Conservation (phyloP, 305 asterid species). For the Lippia alba region DNA sequence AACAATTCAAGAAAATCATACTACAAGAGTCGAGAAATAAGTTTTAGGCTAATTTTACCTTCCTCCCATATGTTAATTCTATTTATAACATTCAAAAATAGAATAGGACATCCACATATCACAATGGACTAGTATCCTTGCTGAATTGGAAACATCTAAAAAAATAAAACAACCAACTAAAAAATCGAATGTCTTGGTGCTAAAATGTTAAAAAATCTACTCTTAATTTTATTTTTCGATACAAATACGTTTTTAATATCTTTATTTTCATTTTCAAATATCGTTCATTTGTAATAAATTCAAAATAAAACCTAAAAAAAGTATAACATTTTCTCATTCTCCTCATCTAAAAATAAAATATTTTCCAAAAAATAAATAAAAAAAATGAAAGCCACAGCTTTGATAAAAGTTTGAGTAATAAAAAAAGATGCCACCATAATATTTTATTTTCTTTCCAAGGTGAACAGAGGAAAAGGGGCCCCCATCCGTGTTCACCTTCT, state of each 20-base stretch:
- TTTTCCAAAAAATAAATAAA: background rate
- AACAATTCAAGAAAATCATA: background rate
- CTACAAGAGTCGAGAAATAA: background rate
- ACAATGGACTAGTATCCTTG: no score
- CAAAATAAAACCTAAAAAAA: background rate
- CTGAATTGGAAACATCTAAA: no score
- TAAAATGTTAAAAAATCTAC: no score
- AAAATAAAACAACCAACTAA: no score
- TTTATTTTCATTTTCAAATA: background rate
- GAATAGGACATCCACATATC: no score
- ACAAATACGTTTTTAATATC: background rate
- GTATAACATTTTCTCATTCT: background rate
- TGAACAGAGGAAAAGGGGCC: conserved; percentile 44
- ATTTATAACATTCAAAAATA: no score
- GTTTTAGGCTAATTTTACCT: no score
- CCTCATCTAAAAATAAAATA: background rate
- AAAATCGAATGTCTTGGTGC: no score
- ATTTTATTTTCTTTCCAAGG: conserved; percentile 29
- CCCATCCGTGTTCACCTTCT: conserved; percentile 40
- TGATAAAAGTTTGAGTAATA: background rate
- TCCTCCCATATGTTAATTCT: no score
- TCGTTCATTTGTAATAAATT: background rate
- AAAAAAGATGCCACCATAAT: background rate
- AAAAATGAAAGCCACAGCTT: conserved; percentile 19
- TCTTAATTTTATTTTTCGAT: no score